Evolutionary conservation across 163 green algal genomes (phyloP).

Genomic region (Dunaliella salina): DNA sequence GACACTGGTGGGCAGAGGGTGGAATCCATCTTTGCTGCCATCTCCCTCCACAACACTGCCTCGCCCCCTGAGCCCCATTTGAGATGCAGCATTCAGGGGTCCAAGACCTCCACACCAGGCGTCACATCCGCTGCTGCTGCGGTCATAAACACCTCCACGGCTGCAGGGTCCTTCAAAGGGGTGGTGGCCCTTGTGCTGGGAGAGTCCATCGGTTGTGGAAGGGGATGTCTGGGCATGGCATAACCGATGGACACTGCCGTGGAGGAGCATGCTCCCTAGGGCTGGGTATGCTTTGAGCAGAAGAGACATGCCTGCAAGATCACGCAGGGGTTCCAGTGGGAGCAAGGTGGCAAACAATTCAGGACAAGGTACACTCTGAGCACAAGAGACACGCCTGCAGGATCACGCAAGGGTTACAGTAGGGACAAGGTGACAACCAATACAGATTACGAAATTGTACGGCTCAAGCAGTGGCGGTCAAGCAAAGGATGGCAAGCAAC

Average conservation of each 20-base stretch:
- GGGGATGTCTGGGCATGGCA: neutral
- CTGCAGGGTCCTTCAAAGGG: no score
- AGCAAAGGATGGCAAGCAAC: no score
- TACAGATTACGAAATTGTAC: no score
- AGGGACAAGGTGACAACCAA: no score
- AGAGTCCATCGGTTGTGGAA: neutral
- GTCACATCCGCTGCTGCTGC: neutral
- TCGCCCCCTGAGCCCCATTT: neutral
- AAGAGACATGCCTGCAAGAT: constrained; percentile 23
- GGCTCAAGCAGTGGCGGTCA: no score
- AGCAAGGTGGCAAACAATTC: no score
- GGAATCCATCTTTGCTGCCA: neutral
- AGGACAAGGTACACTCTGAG: constrained; percentile 25
- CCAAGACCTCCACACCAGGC: neutral
- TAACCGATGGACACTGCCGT: constrained; percentile 6
- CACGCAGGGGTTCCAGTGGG: no score
- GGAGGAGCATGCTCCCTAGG: constrained; percentile 20
- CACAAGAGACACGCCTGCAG: constrained; percentile 27
- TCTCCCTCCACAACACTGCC: no score
- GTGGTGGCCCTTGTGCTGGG: neutral
- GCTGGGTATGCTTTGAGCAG: constrained; percentile 26
- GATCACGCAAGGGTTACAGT: no score
- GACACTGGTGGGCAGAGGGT: neutral
- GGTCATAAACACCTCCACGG: neutral
- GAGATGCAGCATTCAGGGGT: neutral